phyloP scores from a whole-genome alignment of 2,329 filamentous ascomycete genomes.

The Sporothrix humicola region DNA sequence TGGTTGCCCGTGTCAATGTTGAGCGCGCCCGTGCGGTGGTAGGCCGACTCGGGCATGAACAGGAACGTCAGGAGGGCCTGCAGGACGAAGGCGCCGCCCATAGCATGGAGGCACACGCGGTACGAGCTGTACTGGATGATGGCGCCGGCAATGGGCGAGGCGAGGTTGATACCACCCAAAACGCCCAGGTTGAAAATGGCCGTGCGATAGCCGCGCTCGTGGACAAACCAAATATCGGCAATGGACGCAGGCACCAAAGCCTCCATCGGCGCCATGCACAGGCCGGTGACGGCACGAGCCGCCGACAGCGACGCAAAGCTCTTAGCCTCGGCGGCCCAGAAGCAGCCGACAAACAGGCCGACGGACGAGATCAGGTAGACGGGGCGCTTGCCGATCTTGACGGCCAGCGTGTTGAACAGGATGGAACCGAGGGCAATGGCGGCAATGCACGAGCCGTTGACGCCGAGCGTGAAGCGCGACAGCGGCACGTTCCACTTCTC shows the following conservation, averaged over 20 bases:
- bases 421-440: constrained; percentile 47
- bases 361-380: constrained; percentile 46
- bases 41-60: constrained; percentile 52
- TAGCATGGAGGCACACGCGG: constrained; percentile 46
- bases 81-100: constrained; percentile 50
- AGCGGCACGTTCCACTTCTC: constrained; percentile 44
- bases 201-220: constrained; percentile 49
- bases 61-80: constrained; percentile 48
- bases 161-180: constrained; percentile 50
- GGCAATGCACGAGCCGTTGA: constrained; percentile 47
- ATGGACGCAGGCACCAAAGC: constrained; percentile 50
- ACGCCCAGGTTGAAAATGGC: constrained; percentile 52
- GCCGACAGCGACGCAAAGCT: constrained; percentile 45
- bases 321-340: constrained; percentile 45
- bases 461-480: constrained; percentile 45
- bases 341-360: constrained; percentile 45
- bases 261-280: constrained; percentile 50
- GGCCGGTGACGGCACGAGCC: constrained; percentile 45
- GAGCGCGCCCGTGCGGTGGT: constrained; percentile 42
- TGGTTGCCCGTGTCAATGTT: constrained; percentile 44
- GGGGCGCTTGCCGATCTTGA: constrained; percentile 48
- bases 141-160: constrained; percentile 47
- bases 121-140: constrained; percentile 49
- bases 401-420: constrained; percentile 46
- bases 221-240: constrained; percentile 52